Evolutionary conservation across 2,329 filamentous ascomycete genomes (phyloP), one percentile per base, ranked within the genome.

Genomic region (Monilinia fructicola): DNA sequence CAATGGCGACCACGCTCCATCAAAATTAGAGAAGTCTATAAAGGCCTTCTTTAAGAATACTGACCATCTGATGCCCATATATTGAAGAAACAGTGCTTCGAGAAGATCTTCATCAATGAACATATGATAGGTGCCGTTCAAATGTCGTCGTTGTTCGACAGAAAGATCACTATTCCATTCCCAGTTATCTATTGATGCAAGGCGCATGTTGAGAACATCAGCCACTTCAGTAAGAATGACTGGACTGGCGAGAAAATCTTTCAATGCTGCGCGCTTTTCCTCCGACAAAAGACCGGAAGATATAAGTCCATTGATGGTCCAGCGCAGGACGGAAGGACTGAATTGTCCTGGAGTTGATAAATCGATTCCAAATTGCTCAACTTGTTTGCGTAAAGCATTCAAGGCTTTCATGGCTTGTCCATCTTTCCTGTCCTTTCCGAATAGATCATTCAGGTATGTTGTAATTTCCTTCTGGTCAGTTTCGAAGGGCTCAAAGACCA

Each of bases 101-200:
- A 86, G 79, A 26, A 85, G 77, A 68, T 88, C 85, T 71, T 85
- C 84, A 55, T 87, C 83, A 78, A 86, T 85, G 72, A 82, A 85
- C n/a, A 87, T 81, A 4, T 85, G 80, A 72, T 87, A 87, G 66
- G 83, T 83, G 1, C 84, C 83, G 68, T 84, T 86, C n/a, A 86
- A 73, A 64, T 85, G 82, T 28, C 82, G 79, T 46, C 84, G 79
- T 78, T 83, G 81, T 58, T 84, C 78, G 6, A 86, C 71, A 0
- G 80, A 76, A 3, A 86, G 77, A 2, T 77, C 77, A 5, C 75
- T 74, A 6, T 79, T 78, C 84, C 84, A 87, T 16, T 76, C 73
- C 85, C 84, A 87, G 31, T 75, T 80, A 26, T 82, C 78, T 2
- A 87, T 74, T 6, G 81, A 78, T 1, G 80, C 77, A 59, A 86